These are phyloP conservation scores for Escovopsis sp. DNA, from an alignment of 2,329 filamentous ascomycete species.

Conservation along the genomic window DNA sequence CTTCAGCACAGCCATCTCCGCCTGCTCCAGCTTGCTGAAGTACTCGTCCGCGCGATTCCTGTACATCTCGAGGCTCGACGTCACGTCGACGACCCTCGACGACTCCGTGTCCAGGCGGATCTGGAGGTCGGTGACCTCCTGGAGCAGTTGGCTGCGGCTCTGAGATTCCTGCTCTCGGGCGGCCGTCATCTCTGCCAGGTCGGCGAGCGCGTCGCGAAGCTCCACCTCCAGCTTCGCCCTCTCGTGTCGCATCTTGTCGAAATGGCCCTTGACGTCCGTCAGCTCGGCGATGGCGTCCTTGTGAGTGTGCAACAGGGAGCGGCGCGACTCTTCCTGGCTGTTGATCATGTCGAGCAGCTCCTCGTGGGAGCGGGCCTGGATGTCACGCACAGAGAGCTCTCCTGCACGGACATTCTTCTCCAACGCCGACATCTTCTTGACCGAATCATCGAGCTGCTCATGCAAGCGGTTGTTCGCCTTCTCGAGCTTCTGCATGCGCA, in stretches of 20 bases:
- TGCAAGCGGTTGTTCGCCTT: constrained; percentile 83
- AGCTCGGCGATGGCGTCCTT: constrained; percentile 77
- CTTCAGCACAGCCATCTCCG: constrained; percentile 89
- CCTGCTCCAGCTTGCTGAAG: constrained; percentile 92
- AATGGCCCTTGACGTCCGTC: constrained; percentile 71
- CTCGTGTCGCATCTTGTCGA: constrained; percentile 73
- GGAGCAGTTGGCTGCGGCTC: constrained; percentile 75
- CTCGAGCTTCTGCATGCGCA: constrained; percentile 81
- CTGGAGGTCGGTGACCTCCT: constrained; percentile 87
- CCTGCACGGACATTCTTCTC: constrained; percentile 79
- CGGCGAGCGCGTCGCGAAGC: constrained; percentile 67
- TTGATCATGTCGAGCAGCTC: constrained; percentile 87
- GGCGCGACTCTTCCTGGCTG: constrained; percentile 79
- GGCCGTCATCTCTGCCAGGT: constrained; percentile 64
- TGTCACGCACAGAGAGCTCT: constrained; percentile 75
- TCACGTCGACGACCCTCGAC: constrained; percentile 71
- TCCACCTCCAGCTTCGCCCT: constrained; percentile 73
- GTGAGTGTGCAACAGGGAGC: constrained; percentile 68
- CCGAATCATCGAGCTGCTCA: constrained; percentile 86
- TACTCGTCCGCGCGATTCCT: constrained; percentile 90
- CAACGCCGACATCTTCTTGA: constrained; percentile 78
- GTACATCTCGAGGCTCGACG: constrained; percentile 73
- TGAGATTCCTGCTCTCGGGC: constrained; percentile 75
- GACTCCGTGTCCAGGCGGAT: constrained; percentile 83
- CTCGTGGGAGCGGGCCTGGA: constrained; percentile 86